Evolutionary conservation across 768 basidiomycete species (phyloP).

Genomic region (Exidia glandulosa): DNA sequence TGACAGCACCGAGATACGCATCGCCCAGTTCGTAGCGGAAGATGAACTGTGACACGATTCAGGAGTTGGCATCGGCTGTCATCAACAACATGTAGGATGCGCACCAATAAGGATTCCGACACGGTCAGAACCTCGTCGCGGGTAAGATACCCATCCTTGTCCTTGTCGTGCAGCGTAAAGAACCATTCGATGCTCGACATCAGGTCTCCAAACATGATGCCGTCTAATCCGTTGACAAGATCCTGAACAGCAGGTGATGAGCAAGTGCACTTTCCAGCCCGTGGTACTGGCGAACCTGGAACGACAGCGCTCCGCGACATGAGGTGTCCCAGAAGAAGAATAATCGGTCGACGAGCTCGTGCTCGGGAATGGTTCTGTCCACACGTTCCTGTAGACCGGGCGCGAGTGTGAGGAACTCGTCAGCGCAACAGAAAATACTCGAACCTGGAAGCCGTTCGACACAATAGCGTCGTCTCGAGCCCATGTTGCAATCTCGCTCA

Average conservation of each 20-base stretch:
- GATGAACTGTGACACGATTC: slow-evolving; percentile 72
- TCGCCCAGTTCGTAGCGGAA: slow-evolving; percentile 97
- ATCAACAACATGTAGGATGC: slow-evolving; percentile 15
- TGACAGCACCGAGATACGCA: slow-evolving; percentile 91
- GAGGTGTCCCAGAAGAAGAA: slow-evolving; percentile 93
- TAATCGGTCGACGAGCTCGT: slow-evolving; percentile 86
- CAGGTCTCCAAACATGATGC: slow-evolving; percentile 89
- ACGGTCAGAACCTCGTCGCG: slow-evolving; percentile 95
- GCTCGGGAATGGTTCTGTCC: slow-evolving; percentile 86
- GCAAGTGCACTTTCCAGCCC: neutral
- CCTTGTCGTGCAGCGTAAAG: slow-evolving; percentile 90
- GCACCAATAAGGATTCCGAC: slow-evolving; percentile 85
- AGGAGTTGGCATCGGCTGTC: neutral
- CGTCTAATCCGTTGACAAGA: slow-evolving; percentile 76
- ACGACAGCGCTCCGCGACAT: slow-evolving; percentile 71
- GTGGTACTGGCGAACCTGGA: slow-evolving; percentile 51
- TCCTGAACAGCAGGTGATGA: slow-evolving; percentile 40
- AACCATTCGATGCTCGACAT: slow-evolving; percentile 99
- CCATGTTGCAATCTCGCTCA: slow-evolving; percentile 92
- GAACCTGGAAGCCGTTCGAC: slow-evolving; percentile 80
- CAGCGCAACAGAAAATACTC: slow-evolving; percentile 1
- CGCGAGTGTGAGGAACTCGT: too few relatives aligned
- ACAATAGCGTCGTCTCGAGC: slow-evolving; percentile 89
- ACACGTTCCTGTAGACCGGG: slow-evolving; percentile 56
- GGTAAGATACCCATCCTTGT: slow-evolving; percentile 89